Base-by-base conservation (phyloP, 768 basidiomycete species). In the Termitomyces sp. region DNA sequence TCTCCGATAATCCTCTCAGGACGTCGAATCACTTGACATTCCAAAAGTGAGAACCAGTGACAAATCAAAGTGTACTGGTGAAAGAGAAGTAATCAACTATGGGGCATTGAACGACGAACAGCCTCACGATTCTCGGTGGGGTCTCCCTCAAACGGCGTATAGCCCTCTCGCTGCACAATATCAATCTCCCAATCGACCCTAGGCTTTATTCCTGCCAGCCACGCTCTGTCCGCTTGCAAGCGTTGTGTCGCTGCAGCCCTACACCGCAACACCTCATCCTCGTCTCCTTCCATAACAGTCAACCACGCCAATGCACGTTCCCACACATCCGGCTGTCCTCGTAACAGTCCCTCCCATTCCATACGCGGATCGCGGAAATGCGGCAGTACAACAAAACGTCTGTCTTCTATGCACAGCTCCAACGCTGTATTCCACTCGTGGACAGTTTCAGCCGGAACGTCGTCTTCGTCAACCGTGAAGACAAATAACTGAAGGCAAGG, bases 131-230 rank as follows among this genome's bases (percentile, higher is more conserved):
- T 34, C 51, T 65, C 51, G 24, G 62, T 60, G 0, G 61, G 63
- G 39, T 67, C 64, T 18, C 57, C 61, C 7, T 66, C 60, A 28
- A 53, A 60, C 7, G 60, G 56, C 5, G 57, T 46, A 26, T 63
- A 65, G 44, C 59, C 56, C 31, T 70, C 66, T 15, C 65, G 60
- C 52, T 68, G 59, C 18, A 69, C 62, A 3, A 70, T 31, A 56
- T 70, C 69, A 41, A 69, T 63, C 54, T 66, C 65, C 69, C 68
- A 69, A 51, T 64, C 60, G 24, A 64, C 52, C 16, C 16, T 47
- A 37, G 53, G 58, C 16, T 54, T 62, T 16, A 22, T 51, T 31
- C 37, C 29, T 20, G 6, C 18, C 2, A 56, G 16, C 13, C 48
- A 22, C 18, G 22, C 39, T 29, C 33, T 44, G 9, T 59, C 57